Conservation (phyloP, 495 filamentous ascomycete genomes). For the Penicillium coprophilum region DNA sequence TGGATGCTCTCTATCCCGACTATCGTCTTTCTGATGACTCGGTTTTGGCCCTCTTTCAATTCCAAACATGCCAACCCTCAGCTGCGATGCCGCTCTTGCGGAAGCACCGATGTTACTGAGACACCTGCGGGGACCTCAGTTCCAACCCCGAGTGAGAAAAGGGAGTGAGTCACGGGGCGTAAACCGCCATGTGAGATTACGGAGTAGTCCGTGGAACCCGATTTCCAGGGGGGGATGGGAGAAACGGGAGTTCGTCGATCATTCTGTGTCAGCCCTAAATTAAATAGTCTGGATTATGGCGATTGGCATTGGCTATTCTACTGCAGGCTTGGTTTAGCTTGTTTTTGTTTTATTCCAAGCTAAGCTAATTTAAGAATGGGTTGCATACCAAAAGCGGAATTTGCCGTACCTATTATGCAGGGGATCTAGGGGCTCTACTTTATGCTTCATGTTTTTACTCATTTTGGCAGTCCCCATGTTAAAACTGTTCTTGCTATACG, state of each 20-base stretch:
- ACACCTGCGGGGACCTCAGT: neutral
- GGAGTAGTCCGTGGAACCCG: too few species aligned
- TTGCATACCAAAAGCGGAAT: neutral
- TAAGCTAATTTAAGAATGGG: neutral
- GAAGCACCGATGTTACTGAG: neutral
- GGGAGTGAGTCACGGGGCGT: neutral
- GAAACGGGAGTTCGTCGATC: neutral
- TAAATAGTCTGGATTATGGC: neutral
- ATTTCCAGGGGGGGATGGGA: neutral
- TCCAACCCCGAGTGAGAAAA: neutral
- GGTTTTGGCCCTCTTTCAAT: neutral
- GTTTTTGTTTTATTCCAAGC: neutral
- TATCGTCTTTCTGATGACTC: neutral
- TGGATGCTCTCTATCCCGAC: neutral
- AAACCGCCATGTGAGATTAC: neutral
- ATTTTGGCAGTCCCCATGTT: neutral
- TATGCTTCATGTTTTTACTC: neutral
- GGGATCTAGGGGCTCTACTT: neutral
- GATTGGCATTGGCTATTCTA: neutral
- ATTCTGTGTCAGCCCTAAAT: neutral
- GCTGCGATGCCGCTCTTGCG: neutral
- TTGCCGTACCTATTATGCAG: neutral
- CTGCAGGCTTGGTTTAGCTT: neutral
- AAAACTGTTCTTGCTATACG: neutral
- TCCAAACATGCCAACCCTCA: too few species aligned